A percentile compares a stretch with the other conserved stretches of the same genome.
phyloP scores from a whole-genome alignment of 805 yeast genomes.

The Myxozyma sirexii region DNA sequence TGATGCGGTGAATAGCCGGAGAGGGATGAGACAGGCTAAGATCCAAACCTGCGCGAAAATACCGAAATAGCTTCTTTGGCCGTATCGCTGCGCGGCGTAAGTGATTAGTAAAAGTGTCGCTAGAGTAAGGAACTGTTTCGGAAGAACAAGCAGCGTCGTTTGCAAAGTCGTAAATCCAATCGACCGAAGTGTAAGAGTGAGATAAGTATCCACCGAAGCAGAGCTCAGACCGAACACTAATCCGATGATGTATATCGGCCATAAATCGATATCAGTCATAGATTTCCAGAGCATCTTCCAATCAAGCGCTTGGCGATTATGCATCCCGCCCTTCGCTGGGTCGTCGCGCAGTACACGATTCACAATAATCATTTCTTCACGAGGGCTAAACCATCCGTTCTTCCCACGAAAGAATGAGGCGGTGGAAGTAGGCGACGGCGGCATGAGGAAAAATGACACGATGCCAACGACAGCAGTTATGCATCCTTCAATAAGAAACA shows the following conservation, averaged over 20 bases:
- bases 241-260: constrained; percentile 60
- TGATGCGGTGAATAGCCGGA: constrained; percentile 36
- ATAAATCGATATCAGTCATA: constrained; percentile 53
- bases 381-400: constrained; percentile 58
- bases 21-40: constrained; percentile 20
- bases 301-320: constrained; percentile 58
- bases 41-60: constrained; percentile 25
- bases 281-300: constrained; percentile 48
- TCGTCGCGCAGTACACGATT: constrained; percentile 65
- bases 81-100: constrained; percentile 12
- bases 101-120: constrained; percentile 36
- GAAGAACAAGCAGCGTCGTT: constrained; percentile 57
- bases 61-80: constrained; percentile 21
- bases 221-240: constrained; percentile 49
- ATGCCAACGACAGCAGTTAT: constrained; percentile 59
- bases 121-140: constrained; percentile 43
- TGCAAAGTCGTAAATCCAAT: constrained; percentile 58
- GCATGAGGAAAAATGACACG: constrained; percentile 53
- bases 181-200: constrained; percentile 52
- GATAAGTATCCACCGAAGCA: constrained; percentile 47
- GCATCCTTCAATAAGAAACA: constrained; percentile 63
- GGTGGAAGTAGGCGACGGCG: constrained; percentile 58
- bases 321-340: constrained; percentile 65
- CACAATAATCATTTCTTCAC: constrained; percentile 61
- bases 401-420: constrained; percentile 52